phyloP scores from a whole-genome alignment of 2,329 filamentous ascomycete species.

The Neopestalotiopsis clavispora region DNA sequence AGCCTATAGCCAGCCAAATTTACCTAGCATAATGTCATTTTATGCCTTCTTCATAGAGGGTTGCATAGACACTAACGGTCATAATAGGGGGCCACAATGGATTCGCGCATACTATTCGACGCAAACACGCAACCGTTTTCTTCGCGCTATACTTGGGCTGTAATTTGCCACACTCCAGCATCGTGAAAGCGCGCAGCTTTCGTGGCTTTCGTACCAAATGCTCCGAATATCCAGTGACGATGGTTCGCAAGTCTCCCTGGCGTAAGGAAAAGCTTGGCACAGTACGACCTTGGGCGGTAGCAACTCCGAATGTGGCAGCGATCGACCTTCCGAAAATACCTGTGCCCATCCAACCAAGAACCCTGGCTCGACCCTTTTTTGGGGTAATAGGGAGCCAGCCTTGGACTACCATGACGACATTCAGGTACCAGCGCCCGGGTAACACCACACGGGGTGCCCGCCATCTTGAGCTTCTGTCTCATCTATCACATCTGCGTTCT shows the following conservation, averaged over 20 bases:
- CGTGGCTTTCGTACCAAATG: neutral
- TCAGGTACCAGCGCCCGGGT: neutral
- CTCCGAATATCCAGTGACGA: neutral
- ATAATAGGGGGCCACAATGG: too few species aligned
- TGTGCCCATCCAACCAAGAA: neutral
- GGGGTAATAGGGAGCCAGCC: neutral
- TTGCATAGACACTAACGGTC: too few species aligned
- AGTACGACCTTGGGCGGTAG: conserved; percentile 4
- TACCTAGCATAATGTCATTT: conserved; percentile 1
- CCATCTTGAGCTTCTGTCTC: neutral
- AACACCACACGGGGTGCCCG: neutral
- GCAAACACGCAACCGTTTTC: too few species aligned
- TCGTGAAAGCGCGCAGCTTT: neutral
- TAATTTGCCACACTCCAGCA: neutral
- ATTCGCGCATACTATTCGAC: too few species aligned
- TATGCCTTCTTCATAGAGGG: neutral
- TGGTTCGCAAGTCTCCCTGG: neutral
- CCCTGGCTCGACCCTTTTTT: neutral
- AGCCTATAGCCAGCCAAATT: neutral
- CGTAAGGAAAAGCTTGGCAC: neutral
- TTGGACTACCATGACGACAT: conserved; percentile 16
- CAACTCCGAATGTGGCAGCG: neutral
- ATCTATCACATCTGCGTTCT: neutral
- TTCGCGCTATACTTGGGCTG: neutral
- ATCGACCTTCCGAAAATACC: conserved; percentile 1